A percentile compares a stretch with the other conserved stretches of the same genome.
phyloP scores from a whole-genome alignment of 208 protist species.

The Trypanosoma theileri region DNA sequence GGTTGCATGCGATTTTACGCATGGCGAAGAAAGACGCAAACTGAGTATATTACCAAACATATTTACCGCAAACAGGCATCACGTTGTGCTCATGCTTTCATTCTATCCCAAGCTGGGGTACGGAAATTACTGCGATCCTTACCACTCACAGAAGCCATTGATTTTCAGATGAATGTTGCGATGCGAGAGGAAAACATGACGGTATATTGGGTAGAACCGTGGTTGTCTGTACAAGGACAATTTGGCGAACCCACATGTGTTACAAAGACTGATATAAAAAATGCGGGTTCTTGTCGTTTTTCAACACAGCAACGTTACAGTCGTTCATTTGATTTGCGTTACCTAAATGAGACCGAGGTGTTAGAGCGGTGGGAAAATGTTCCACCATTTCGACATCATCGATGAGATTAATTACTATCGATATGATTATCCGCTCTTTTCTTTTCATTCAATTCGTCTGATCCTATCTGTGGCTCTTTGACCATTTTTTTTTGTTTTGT shows the following conservation, averaged over 20 bases:
- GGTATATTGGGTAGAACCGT: slow-evolving; percentile 35
- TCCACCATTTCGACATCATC: not conserved
- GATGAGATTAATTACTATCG: not conserved
- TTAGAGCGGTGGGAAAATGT: slow-evolving; percentile 17
- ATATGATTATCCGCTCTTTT: not conserved
- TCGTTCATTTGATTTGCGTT: slow-evolving; percentile 17
- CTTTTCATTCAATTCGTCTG: not conserved
- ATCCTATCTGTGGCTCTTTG: too few species aligned
- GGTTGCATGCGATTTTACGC: slow-evolving; percentile 29
- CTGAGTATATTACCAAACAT: slow-evolving; percentile 27
- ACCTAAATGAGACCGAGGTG: slow-evolving; percentile 7
- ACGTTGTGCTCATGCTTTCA: slow-evolving; percentile 35
- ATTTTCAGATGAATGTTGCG: slow-evolving; percentile 34
- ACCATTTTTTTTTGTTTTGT: not conserved
- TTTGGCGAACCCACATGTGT: slow-evolving; percentile 25
- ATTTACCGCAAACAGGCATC: slow-evolving; percentile 26
- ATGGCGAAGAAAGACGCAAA: slow-evolving; percentile 18
- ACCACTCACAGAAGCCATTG: slow-evolving; percentile 30
- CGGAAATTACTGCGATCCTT: slow-evolving; percentile 23
- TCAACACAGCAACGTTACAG: slow-evolving; percentile 14
- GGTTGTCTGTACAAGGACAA: slow-evolving; percentile 29
- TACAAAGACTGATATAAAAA: slow-evolving; percentile 18
- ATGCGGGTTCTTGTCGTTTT: slow-evolving; percentile 11
- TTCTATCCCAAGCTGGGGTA: slow-evolving; percentile 23
- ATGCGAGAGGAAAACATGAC: slow-evolving; percentile 28